Evolutionary conservation across 2,329 filamentous ascomycete species (phyloP).

Genomic region (Cylindrodendrum hubeiense): DNA sequence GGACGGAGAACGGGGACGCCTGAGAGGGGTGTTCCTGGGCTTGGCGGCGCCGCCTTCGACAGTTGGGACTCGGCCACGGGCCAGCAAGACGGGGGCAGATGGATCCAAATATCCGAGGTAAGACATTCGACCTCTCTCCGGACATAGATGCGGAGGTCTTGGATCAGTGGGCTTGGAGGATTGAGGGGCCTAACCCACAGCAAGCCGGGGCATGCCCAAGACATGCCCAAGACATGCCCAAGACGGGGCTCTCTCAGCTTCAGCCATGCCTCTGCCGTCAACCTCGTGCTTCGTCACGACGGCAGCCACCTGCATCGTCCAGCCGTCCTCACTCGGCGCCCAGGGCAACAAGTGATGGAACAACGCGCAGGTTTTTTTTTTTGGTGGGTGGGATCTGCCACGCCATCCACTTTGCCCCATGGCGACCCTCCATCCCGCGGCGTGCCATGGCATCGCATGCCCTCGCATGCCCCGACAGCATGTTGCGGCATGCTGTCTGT

Average conservation of each 20-base stretch:
- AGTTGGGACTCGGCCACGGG: neutral
- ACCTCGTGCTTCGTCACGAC: conserved; percentile 27
- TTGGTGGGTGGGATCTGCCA: conserved; percentile 30
- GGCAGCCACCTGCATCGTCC: conserved; percentile 36
- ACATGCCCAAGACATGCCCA: conserved; percentile 1
- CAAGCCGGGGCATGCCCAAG: neutral
- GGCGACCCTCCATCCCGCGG: neutral
- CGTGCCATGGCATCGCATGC: neutral
- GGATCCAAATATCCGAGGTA: conserved; percentile 1
- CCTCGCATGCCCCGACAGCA: conserved; percentile 15
- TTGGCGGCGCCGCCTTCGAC: neutral
- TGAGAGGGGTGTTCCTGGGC: conserved; percentile 1
- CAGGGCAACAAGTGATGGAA: neutral
- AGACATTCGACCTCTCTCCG: conserved; percentile 6
- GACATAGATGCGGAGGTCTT: neutral
- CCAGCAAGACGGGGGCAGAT: neutral
- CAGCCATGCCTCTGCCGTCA: conserved; percentile 26
- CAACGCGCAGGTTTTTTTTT: conserved; percentile 12
- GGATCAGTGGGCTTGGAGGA: neutral
- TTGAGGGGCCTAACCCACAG: neutral
- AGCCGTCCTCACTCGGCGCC: conserved; percentile 18
- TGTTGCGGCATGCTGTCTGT: conserved; percentile 17
- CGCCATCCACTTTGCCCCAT: conserved; percentile 10
- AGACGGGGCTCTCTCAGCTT: conserved; percentile 8
- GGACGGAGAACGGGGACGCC: neutral